Conservation (phyloP, 768 basidiomycete genomes). For the Pulveroboletus sp. region DNA sequence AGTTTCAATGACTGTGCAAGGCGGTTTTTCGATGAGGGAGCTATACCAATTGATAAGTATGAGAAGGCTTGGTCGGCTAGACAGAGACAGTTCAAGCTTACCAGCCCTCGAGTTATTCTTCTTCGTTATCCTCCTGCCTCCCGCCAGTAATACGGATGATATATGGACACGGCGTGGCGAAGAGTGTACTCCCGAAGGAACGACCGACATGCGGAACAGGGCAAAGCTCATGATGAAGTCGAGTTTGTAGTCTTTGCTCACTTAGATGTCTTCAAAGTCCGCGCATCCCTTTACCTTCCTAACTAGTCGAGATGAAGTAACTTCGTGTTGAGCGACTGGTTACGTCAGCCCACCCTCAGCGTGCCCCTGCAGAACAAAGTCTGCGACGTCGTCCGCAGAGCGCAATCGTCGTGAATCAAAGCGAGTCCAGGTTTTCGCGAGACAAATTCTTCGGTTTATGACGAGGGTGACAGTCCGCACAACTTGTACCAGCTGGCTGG, state of each 20-base stretch:
- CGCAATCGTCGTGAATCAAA: too few relatives aligned
- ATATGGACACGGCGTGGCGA: slow-evolving; percentile 8
- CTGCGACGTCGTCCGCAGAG: too few relatives aligned
- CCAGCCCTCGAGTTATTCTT: slow-evolving; percentile 11
- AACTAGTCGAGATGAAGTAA: slow-evolving; percentile 6
- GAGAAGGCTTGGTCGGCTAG: neutral
- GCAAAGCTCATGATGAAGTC: slow-evolving; percentile 6
- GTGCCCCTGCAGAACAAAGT: too few relatives aligned
- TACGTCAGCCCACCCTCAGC: neutral
- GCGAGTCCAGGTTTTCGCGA: neutral
- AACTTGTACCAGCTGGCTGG: neutral
- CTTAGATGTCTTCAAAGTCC: slow-evolving; percentile 13
- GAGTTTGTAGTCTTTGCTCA: neutral
- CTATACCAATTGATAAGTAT: slow-evolving; percentile 4
- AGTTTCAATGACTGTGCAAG: slow-evolving; percentile 28
- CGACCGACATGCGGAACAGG: slow-evolving; percentile 3
- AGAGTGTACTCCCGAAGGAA: neutral
- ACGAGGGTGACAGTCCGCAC: neutral
- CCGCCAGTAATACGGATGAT: slow-evolving; percentile 4
- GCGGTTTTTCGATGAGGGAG: slow-evolving; percentile 22
- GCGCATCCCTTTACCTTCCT: slow-evolving; percentile 7
- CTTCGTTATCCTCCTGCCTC: slow-evolving; percentile 10
- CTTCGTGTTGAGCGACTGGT: neutral
- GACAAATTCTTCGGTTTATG: too few relatives aligned
- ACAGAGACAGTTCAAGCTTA: slow-evolving; percentile 4